A percentile compares a stretch with the other conserved stretches of the same genome.
Evolutionary conservation across 176 grass and related monocot species (phyloP).

Genomic region (Rhynchospora pubera): DNA sequence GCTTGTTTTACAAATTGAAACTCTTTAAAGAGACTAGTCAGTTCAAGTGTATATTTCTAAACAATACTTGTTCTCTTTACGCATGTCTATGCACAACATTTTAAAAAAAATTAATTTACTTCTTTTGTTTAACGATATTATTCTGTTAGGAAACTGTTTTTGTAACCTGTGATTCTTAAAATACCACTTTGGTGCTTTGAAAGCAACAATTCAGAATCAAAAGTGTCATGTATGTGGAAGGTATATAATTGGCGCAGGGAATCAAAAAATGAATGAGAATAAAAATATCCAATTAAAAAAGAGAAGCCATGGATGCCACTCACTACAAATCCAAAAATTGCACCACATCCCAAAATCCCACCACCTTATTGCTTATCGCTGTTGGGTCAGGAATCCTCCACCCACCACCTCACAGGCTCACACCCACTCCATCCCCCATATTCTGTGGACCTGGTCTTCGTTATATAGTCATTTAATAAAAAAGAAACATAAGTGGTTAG

Average conservation of each 20-base stretch:
- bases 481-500: no score
- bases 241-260: background rate
- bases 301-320: slow-evolving; percentile 19
- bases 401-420: slow-evolving; percentile 16
- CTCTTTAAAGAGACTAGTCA: background rate
- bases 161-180: background rate
- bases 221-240: background rate
- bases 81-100: background rate
- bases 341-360: slow-evolving; percentile 1
- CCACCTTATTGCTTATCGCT: background rate
- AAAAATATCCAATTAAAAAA: slow-evolving; percentile 4
- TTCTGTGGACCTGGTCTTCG: slow-evolving; percentile 13
- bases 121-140: background rate
- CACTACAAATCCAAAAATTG: slow-evolving; percentile 25
- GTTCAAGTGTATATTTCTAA: background rate
- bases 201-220: background rate
- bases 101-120: background rate
- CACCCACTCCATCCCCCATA: background rate
- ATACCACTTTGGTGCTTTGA: background rate
- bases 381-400: slow-evolving; percentile 32
- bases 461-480: background rate
- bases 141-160: background rate
- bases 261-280: slow-evolving; percentile 4
- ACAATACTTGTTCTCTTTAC: background rate
- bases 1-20: background rate